Evolutionary conservation across 2,329 filamentous ascomycete species (phyloP), one percentile per base, ranked within the genome.

Genomic region (Salinomyces thailandicus): DNA sequence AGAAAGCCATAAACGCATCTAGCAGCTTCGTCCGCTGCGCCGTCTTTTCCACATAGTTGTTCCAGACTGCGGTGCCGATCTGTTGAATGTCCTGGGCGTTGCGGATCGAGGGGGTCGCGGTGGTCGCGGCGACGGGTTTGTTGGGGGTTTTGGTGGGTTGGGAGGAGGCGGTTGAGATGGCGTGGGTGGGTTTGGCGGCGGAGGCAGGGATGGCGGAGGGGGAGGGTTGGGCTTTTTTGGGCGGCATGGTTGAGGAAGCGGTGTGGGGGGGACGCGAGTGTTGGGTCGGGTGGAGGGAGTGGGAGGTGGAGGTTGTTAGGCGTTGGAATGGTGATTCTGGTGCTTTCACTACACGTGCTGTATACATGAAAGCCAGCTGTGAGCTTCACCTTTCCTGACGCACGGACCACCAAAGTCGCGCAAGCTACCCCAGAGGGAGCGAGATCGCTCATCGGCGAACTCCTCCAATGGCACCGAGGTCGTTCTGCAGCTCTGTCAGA

Each of bases 11-110:
- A 62, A 98, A 98, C 22, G 75, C 74, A 61, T 98, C 91, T 44
- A 96, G 73, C 43, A 98, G 74, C 73, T 93, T 91, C 32, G 81
- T 89, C 45, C 89, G 78, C 71, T 94, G 87, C 31, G 89, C 79
- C 30, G 91, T 98, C 50, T 77, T 72, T 49, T 80, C 67, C 37
- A 79, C 60, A 63, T 98, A 98, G 62, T 85, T 77, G 51, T 77
- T 67, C 73, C 79, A 81, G 49, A 95, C 71, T 55, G 77, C 78
- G 38, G 70, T 52, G 29, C 79, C 66, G 46, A 93, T 82, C 52
- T 79, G 68, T 54, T 64, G 61, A 6, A 26, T 29, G 18, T 37
- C 35, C 28, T 33, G 28, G 3, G 29, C 18, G 30, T 26, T 33
- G 5, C 15, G 28, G 28, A 27, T 22, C 14, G n/a, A 14, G 15